Base-by-base conservation (phyloP, 169 alveolate genomes). In the Plasmodium gonderi region DNA sequence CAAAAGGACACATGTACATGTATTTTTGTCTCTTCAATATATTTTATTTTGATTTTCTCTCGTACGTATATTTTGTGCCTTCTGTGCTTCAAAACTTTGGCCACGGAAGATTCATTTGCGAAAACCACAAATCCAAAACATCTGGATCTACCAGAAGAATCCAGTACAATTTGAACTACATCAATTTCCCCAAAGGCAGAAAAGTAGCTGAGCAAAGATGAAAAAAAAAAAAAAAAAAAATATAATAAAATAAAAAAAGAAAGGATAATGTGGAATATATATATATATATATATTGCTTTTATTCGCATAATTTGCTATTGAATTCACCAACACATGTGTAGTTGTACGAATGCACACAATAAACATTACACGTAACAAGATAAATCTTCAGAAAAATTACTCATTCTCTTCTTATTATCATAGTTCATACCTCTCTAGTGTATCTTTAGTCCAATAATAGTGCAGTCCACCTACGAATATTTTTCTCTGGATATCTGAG, bases 391-490 rank as follows among this genome's bases (percentile, higher is more conserved):
- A 23, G 81, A 31, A 38, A 12, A 75, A 14, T 20, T 40, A 40
- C 23, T 51, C 23, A 17, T 45, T 80, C 47, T 44, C 72, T 68
- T 47, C 47, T 29, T 38, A 29, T 80, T 80, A 64, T 23, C 12
- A 29, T 31, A n/a, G 33, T 64, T 80, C 76, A 54, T 68, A 47
- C 91, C 81, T 81, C 60, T 81, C 91, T 29, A 81, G 60, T n/a
- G 91, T 81, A 40, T 81, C 91, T 51, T 81, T 81, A 81, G 91
- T 81, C 91, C 91, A 81, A 36, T 81, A 81, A 51, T 81, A 81
- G 82, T 69, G 49, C 54, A 81, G 47, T 26, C 91, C 91, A 11
- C 91, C 91, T 68, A 81, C 91, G 40, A 81, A 81, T 44, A 82
- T 82, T 82, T 82, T 82, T 44, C 82, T 72, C 76, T 82, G 82